These are phyloP conservation scores for Pulveroboletus ravenelii DNA, from an alignment of 768 basidiomycete species.

Conservation along the genomic window DNA sequence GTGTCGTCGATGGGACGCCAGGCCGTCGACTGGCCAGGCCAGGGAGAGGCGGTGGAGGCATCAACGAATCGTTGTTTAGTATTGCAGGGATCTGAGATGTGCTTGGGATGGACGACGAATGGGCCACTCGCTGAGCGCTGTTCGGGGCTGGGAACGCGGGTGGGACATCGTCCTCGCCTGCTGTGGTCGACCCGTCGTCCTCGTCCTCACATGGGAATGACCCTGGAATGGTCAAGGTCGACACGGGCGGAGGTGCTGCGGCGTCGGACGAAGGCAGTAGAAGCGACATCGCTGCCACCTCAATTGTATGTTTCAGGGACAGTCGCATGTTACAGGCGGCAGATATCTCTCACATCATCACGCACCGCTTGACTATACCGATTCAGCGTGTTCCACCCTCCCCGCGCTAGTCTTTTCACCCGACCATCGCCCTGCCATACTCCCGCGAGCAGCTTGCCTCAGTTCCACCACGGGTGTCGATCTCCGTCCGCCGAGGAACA, in stretches of 20 bases:
- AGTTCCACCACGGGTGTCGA: slow-evolving; percentile 28
- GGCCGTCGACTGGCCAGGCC: slow-evolving; percentile 33
- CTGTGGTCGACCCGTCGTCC: slow-evolving; percentile 37
- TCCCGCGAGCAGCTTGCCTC: slow-evolving; percentile 3
- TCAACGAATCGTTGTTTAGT: slow-evolving; percentile 45
- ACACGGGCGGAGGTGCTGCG: slow-evolving; percentile 9
- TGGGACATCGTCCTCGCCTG: slow-evolving; percentile 51
- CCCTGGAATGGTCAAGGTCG: slow-evolving; percentile 15
- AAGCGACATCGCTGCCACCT: slow-evolving; percentile 37
- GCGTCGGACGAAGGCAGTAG: slow-evolving; percentile 46
- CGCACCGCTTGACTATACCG: too few relatives aligned
- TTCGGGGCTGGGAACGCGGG: slow-evolving; percentile 70
- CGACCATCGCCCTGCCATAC: background rate
- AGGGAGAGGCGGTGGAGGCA: slow-evolving; percentile 49
- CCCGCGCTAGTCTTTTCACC: background rate
- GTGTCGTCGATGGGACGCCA: slow-evolving; percentile 25
- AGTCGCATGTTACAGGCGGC: too few relatives aligned
- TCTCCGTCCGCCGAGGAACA: slow-evolving; percentile 26
- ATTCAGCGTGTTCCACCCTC: too few relatives aligned
- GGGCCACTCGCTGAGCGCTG: slow-evolving; percentile 62
- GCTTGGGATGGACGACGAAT: slow-evolving; percentile 11
- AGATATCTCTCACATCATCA: too few relatives aligned
- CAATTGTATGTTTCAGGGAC: background rate
- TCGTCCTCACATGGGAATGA: slow-evolving; percentile 28
- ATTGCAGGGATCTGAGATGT: slow-evolving; percentile 23